A percentile compares a stretch with the other conserved stretches of the same genome.
These are phyloP conservation scores for Passalora sequoiae DNA, from an alignment of 2,329 filamentous ascomycete genomes.

Conservation along the genomic window DNA sequence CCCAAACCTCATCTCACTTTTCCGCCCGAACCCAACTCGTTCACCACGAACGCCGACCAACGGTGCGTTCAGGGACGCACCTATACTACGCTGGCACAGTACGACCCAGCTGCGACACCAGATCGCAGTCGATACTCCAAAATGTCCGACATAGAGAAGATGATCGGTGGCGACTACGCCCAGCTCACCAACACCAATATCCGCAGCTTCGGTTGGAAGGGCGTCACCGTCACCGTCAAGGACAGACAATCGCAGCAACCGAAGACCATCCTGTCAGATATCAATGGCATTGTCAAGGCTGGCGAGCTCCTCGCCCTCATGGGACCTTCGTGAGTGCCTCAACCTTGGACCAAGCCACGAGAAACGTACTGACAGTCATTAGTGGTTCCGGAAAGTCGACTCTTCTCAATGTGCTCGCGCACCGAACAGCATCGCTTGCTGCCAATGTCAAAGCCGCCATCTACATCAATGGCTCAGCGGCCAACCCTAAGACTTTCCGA, in stretches of 20 bases:
- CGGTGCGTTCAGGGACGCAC: slow-evolving; percentile 3
- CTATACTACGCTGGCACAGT: slow-evolving; percentile 22
- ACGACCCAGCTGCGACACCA: slow-evolving; percentile 20
- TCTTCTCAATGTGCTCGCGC: slow-evolving; percentile 72
- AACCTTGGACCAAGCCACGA: background rate
- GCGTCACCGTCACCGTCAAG: slow-evolving; percentile 66
- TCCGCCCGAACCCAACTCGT: background rate
- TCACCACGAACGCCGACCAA: background rate
- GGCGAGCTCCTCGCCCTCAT: slow-evolving; percentile 75
- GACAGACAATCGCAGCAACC: slow-evolving; percentile 61
- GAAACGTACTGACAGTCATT: slow-evolving; percentile 10
- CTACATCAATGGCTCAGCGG: slow-evolving; percentile 57
- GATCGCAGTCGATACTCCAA: slow-evolving; percentile 34
- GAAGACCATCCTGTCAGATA: slow-evolving; percentile 58
- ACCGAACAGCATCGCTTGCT: slow-evolving; percentile 51
- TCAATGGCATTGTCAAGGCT: slow-evolving; percentile 60
- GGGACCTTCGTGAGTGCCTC: slow-evolving; percentile 57
- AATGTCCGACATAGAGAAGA: slow-evolving; percentile 46
- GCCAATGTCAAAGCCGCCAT: slow-evolving; percentile 51
- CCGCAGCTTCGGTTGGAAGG: slow-evolving; percentile 60
- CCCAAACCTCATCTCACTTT: too few relatives aligned
- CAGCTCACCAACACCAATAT: slow-evolving; percentile 61
- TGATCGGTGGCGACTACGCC: slow-evolving; percentile 40
- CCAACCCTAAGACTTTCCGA: slow-evolving; percentile 54
- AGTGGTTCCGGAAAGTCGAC: slow-evolving; percentile 72